Evolutionary conservation across 345 rosid genomes (phyloP).

Genomic region (Salix viminalis): DNA sequence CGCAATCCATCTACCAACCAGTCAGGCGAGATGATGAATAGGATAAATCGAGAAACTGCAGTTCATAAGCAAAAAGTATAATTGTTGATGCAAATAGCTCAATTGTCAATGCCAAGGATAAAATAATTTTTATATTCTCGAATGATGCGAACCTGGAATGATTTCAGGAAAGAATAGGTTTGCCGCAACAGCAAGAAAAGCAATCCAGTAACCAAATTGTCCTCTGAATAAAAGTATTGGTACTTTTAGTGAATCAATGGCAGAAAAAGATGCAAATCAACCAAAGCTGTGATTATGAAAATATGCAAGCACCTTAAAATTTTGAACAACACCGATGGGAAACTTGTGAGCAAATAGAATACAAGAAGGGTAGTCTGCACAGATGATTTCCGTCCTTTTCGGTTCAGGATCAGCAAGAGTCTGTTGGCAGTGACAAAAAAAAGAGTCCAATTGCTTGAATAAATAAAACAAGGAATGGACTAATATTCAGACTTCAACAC

Average conservation of each 20-base stretch:
- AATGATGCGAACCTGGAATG: conserved; percentile 31
- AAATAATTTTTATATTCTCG: background rate
- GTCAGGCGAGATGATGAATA: conserved; percentile 39
- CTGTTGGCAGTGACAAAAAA: conserved; percentile 16
- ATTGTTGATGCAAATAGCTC: background rate
- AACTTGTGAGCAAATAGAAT: conserved; percentile 34
- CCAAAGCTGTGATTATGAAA: background rate
- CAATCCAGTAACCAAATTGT: conserved; percentile 47
- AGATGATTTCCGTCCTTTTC: conserved; percentile 32
- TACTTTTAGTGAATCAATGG: background rate
- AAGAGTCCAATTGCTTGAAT: background rate
- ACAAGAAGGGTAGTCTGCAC: conserved; percentile 38
- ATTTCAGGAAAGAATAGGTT: conserved; percentile 41
- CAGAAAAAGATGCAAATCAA: background rate
- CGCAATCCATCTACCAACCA: conserved; percentile 41
- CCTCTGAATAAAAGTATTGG: conserved; percentile 34
- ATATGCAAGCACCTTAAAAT: conserved; percentile 35
- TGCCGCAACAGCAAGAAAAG: conserved; percentile 33
- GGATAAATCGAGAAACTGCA: conserved; percentile 23
- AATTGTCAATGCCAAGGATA: background rate
- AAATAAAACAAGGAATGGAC: background rate
- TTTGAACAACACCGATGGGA: conserved; percentile 40
- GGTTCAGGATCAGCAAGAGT: conserved; percentile 43
- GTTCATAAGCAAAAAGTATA: background rate
- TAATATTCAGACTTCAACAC: background rate